A percentile compares a stretch with the other conserved stretches of the same genome.
Evolutionary conservation across 768 basidiomycete species (phyloP).

Genomic region (Xerocomus potaroensis): DNA sequence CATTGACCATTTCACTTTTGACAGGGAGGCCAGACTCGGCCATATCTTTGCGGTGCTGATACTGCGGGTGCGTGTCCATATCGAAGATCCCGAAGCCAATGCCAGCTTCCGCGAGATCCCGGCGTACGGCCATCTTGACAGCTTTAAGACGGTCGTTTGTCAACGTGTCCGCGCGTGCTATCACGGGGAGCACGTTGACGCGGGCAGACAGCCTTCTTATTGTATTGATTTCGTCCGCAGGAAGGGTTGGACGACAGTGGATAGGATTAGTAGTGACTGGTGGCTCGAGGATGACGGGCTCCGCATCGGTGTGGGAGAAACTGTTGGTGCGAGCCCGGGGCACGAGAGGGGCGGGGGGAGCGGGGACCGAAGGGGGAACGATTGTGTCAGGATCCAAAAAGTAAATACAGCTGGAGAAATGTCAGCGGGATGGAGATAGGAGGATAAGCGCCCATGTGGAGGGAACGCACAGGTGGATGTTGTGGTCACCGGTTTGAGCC

Average conservation of each 20-base stretch:
- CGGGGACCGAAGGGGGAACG: conserved; percentile 63
- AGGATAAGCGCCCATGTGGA: conserved; percentile 30
- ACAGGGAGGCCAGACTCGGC: conserved; percentile 38
- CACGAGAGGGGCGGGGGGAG: conserved; percentile 62
- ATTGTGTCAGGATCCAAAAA: conserved; percentile 84
- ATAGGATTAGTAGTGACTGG: conserved; percentile 71
- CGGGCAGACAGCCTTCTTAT: conserved; percentile 77
- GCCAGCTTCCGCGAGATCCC: conserved; percentile 78
- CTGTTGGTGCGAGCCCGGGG: conserved; percentile 66
- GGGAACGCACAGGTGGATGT: conserved; percentile 69
- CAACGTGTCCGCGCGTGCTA: conserved; percentile 76
- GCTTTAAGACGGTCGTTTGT: conserved; percentile 77
- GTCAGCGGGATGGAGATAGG: no score
- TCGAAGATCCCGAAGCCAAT: conserved; percentile 91
- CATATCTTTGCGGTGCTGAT: conserved; percentile 42
- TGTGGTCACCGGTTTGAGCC: conserved; percentile 65
- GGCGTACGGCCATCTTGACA: conserved; percentile 74
- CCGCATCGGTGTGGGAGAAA: conserved; percentile 67
- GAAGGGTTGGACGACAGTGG: conserved; percentile 63
- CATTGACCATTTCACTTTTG: conserved; percentile 51
- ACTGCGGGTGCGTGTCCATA: conserved; percentile 54
- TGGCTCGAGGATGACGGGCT: conserved; percentile 77
- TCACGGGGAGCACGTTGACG: conserved; percentile 85
- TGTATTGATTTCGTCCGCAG: conserved; percentile 65
- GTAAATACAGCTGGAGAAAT: conserved; percentile 66